phyloP scores from a whole-genome alignment of 805 yeast genomes.

The Yarrowia deformans region DNA sequence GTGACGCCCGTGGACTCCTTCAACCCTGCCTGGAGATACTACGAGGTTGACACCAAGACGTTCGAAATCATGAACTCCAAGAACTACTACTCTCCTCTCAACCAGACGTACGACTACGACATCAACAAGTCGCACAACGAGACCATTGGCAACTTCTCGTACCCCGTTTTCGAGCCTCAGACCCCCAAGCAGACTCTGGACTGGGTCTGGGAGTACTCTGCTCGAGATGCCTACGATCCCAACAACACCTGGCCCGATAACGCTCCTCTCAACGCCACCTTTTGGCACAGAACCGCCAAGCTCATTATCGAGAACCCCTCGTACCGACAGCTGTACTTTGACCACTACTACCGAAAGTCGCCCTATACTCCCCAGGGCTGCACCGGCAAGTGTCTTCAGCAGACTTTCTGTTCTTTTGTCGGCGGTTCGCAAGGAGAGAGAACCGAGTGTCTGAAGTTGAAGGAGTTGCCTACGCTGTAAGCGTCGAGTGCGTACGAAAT shows the following conservation, averaged over 20 bases:
- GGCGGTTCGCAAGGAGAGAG: slow-evolving; percentile 26
- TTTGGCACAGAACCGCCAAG: slow-evolving; percentile 58
- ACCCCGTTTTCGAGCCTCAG: slow-evolving; percentile 41
- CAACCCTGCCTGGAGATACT: slow-evolving; percentile 78
- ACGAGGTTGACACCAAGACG: slow-evolving; percentile 67
- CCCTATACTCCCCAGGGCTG: slow-evolving; percentile 29
- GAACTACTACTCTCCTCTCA: slow-evolving; percentile 65
- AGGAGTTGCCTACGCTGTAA: background rate
- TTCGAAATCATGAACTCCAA: slow-evolving; percentile 66
- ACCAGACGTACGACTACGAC: slow-evolving; percentile 55
- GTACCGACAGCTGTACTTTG: slow-evolving; percentile 9
- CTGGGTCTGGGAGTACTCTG: slow-evolving; percentile 68
- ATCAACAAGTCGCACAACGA: slow-evolving; percentile 3
- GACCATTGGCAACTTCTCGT: slow-evolving; percentile 8
- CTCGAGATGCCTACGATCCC: slow-evolving; percentile 53
- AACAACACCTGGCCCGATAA: slow-evolving; percentile 63
- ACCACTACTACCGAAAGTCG: slow-evolving; percentile 30
- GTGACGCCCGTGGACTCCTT: slow-evolving; percentile 66
- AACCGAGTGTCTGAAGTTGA: slow-evolving; percentile 13
- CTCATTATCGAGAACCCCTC: background rate
- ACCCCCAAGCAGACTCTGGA: slow-evolving; percentile 52
- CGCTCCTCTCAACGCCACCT: slow-evolving; percentile 69
- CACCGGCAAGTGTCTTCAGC: slow-evolving; percentile 10
- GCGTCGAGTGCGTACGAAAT: too few relatives aligned
- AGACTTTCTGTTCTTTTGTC: background rate